Percentiles rank a stretch among this genome's conserved stretches.
phyloP scores from a whole-genome alignment of 208 protist species.

The Jaenimonas drosophilae region DNA sequence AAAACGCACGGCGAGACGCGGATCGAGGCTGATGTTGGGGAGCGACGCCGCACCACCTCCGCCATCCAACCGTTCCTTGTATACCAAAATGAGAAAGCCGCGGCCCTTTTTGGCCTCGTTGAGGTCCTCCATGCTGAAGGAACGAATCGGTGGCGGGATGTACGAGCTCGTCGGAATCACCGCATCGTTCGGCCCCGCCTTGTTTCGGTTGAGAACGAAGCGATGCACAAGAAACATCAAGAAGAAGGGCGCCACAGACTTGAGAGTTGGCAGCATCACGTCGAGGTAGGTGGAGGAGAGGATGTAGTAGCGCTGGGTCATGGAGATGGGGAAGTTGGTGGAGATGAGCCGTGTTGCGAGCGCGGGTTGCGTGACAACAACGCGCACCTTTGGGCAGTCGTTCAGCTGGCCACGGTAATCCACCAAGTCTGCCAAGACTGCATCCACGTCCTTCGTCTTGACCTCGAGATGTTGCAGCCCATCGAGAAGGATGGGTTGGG shows the following conservation, averaged over 20 bases:
- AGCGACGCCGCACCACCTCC: constrained; percentile 16
- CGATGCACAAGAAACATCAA: constrained; percentile 70
- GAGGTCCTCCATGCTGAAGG: constrained; percentile 44
- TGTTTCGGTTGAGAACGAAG: constrained; percentile 24
- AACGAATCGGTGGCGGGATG: background rate
- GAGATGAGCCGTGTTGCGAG: constrained; percentile 25
- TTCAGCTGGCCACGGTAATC: background rate
- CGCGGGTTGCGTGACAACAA: constrained; percentile 11
- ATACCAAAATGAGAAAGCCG: constrained; percentile 63
- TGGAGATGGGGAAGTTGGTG: constrained; percentile 38
- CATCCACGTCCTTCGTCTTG: constrained; percentile 18
- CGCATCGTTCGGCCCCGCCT: constrained; percentile 8
- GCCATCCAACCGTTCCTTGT: constrained; percentile 10
- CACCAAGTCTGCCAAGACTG: constrained; percentile 15
- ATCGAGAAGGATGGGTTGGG: too few relatives aligned
- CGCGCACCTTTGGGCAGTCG: background rate
- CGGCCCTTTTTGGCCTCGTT: constrained; percentile 32
- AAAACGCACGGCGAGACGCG: constrained; percentile 65
- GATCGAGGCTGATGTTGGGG: constrained; percentile 28
- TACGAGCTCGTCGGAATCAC: too few relatives aligned
- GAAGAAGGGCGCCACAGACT: constrained; percentile 48
- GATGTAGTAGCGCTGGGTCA: constrained; percentile 34
- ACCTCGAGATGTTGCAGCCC: too few relatives aligned
- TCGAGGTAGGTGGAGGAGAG: constrained; percentile 24
- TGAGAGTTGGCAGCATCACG: constrained; percentile 25